Conservation (phyloP, 2,329 filamentous ascomycete species). For the Dendryphion nanum region DNA sequence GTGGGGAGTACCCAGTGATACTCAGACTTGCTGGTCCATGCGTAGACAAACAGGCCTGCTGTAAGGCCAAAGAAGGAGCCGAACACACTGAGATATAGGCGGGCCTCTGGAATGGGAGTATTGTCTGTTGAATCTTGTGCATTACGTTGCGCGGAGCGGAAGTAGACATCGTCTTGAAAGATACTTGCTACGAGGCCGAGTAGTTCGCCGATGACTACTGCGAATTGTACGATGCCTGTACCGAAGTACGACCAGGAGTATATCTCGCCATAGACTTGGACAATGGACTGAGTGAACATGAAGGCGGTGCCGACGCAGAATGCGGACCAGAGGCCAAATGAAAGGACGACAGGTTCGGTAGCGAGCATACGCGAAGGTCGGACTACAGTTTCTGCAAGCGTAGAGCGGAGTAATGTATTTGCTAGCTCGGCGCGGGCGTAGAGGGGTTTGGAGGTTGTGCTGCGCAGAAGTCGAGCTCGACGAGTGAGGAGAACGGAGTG, state of each 20-base stretch:
- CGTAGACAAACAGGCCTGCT: constrained; percentile 53
- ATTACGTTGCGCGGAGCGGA: constrained; percentile 41
- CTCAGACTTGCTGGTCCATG: constrained; percentile 46
- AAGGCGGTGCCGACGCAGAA: constrained; percentile 50
- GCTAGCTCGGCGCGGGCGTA: constrained; percentile 37
- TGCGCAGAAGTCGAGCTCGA: constrained; percentile 34
- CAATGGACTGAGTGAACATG: constrained; percentile 51
- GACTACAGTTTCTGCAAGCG: constrained; percentile 39
- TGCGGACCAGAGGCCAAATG: constrained; percentile 49
- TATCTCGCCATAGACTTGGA: constrained; percentile 41
- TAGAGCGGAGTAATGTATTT: constrained; percentile 25
- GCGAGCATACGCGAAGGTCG: constrained; percentile 42
- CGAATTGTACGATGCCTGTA: constrained; percentile 46
- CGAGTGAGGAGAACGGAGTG: constrained; percentile 46
- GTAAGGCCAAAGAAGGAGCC: constrained; percentile 47
- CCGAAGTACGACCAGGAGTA: constrained; percentile 44
- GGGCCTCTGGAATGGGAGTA: constrained; percentile 45
- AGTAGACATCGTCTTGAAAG: constrained; percentile 41
- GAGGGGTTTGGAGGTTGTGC: constrained; percentile 18
- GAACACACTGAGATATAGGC: constrained; percentile 45
- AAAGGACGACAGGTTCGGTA: constrained; percentile 52
- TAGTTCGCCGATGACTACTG: constrained; percentile 47
- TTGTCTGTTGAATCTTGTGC: constrained; percentile 38
- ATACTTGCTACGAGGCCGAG: constrained; percentile 41
- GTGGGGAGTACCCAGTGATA: constrained; percentile 50